Evolutionary conservation across 805 yeast species (phyloP), one percentile per base, ranked within the genome.

Genomic region (Cyberlindnera galapagoensis): DNA sequence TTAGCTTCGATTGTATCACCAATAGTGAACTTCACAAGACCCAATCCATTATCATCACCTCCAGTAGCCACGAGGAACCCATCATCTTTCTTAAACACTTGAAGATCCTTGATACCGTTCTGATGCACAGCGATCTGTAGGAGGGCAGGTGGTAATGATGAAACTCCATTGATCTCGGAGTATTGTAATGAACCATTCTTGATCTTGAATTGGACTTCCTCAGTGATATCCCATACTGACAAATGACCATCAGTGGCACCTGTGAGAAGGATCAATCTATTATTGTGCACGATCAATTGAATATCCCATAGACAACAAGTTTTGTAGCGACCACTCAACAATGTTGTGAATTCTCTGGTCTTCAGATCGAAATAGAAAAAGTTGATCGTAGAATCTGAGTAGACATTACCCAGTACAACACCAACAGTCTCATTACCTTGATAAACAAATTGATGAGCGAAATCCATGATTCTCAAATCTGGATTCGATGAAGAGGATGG

Each of bases 381-480:
- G 44, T 74, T 77, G 35, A 90, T 69, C 4, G 71, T 63, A 1
- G 97, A 90, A 52, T 90, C 88, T 0, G 97, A 88, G 51, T 85
- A 92, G 0, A 81, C 94, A 0, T 86, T 72, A 3, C 74, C 71
- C 7, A 88, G 46, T 1, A 76, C 44, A 42, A 74, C 70, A 7
- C 79, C 80, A 4, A 53, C 33, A 12, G 39, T 45, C 6, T 45
- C 47, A 14, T 46, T 52, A 1, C 33, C 34, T 1, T 50, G 44
- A n/a, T 49, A 47, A 2, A 67, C 59, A 25, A 66, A 63, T 10
- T 66, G 39, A 6, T 72, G 58, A 40, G 69, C 80, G 49, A 87
- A 80, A 54, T 83, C 95, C 96, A 87, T 90, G 34, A 90, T 76
- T 43, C 98, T 66, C 39, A 92, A 63, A 54, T 92, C 97, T 0